Conservation (phyloP, 139 green algal species). For the Micractinium sp. region DNA sequence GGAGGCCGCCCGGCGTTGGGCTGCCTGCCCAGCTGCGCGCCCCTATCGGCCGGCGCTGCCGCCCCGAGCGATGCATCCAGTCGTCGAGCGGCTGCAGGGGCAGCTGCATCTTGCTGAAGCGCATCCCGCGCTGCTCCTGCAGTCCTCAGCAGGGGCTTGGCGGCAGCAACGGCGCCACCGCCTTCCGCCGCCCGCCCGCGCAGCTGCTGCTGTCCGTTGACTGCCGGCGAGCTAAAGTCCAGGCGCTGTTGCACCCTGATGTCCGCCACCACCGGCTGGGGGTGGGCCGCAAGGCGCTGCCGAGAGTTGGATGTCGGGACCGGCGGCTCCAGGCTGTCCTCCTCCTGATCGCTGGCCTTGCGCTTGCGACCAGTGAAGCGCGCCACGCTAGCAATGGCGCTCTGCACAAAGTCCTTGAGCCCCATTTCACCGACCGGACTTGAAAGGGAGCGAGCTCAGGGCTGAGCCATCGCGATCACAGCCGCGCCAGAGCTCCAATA, state of each 20-base stretch:
- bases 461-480: not conserved
- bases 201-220: not conserved
- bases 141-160: not conserved
- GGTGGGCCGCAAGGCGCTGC: not conserved
- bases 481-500: no score
- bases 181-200: no score
- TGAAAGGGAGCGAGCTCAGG: not conserved
- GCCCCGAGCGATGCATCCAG: not conserved
- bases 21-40: not conserved
- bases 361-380: slow-evolving; percentile 14
- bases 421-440: not conserved
- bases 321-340: not conserved
- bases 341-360: slow-evolving; percentile 7
- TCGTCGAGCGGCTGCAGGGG: not conserved
- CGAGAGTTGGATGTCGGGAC: not conserved
- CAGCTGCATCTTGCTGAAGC: not conserved
- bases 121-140: not conserved
- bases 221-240: slow-evolving; percentile 16
- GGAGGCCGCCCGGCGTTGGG: not conserved
- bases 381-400: not conserved
- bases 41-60: not conserved
- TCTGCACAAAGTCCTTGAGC: not conserved
- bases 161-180: not conserved
- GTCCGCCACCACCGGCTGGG: not conserved
- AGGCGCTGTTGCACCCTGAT: not conserved